Percentiles rank a stretch among this genome's conserved stretches.
These are phyloP conservation scores for Cymbopogon citratus DNA, from an alignment of 176 grass and related monocot genomes.

Conservation along the genomic window DNA sequence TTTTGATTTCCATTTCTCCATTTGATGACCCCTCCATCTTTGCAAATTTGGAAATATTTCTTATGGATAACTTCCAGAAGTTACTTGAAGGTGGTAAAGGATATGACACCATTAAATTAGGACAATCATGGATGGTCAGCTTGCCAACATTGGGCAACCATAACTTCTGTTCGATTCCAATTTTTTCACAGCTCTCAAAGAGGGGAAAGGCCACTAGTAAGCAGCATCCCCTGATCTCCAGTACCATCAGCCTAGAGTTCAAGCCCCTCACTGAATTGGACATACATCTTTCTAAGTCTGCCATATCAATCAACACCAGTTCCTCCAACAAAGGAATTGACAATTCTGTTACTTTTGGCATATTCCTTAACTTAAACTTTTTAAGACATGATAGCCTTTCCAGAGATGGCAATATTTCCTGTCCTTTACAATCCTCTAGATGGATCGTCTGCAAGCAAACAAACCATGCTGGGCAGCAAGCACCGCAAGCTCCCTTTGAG, in stretches of 20 bases:
- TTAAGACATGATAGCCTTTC: too few relatives aligned
- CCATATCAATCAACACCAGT: too few relatives aligned
- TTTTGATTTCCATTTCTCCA: too few relatives aligned
- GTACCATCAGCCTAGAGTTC: background rate
- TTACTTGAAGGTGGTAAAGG: background rate
- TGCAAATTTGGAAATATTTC: background rate
- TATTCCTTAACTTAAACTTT: background rate
- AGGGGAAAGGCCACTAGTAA: conserved; percentile 3
- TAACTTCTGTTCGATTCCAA: background rate
- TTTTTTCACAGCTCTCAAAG: background rate
- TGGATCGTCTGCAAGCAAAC: too few relatives aligned
- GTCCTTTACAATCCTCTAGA: too few relatives aligned
- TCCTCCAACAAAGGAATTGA: conserved; percentile 9
- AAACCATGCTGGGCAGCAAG: background rate
- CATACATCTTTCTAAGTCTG: too few relatives aligned
- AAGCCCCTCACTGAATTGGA: too few relatives aligned
- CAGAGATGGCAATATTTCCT: too few relatives aligned
- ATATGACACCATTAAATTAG: background rate
- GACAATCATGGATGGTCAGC: conserved; percentile 9
- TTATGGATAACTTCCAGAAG: background rate
- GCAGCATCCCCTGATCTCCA: background rate
- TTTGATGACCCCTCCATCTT: background rate
- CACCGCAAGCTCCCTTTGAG: background rate
- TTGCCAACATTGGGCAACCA: conserved; percentile 7
- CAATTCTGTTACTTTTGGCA: background rate